Evolutionary conservation across 2,329 filamentous ascomycete genomes (phyloP).

Genomic region (Neonectria magnoliae): DNA sequence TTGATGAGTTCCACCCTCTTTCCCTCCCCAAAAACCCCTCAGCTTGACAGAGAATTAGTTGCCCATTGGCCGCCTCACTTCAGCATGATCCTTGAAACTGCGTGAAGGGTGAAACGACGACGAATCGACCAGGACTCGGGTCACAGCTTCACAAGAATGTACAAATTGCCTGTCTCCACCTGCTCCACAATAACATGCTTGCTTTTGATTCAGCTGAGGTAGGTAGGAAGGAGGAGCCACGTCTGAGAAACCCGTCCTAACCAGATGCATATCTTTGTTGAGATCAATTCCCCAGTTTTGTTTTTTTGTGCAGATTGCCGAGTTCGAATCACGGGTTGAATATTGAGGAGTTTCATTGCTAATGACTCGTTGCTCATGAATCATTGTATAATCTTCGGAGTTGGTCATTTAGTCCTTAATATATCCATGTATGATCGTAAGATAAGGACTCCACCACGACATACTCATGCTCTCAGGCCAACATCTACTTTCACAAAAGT

Average conservation of each 20-base stretch:
- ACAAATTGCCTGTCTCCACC: background rate
- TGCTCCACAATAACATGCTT: conserved; percentile 12
- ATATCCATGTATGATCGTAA: background rate
- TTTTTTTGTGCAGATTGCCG: background rate
- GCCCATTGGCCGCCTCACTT: background rate
- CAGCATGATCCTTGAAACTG: conserved; percentile 7
- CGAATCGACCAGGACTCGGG: conserved; percentile 9
- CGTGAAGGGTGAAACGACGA: conserved; percentile 1
- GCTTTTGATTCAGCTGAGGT: conserved; percentile 15
- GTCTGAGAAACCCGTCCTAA: background rate
- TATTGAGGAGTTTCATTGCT: too few relatives aligned
- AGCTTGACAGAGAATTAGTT: background rate
- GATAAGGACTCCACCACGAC: background rate
- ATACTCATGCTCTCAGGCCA: background rate
- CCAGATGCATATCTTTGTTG: background rate
- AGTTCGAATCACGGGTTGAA: background rate
- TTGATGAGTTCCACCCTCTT: background rate
- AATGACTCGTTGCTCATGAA: background rate
- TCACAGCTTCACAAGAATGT: background rate
- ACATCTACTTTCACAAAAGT: background rate
- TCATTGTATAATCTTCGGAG: background rate
- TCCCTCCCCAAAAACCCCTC: background rate
- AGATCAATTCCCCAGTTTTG: background rate
- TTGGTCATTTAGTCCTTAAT: background rate
- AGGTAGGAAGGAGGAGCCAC: background rate